A percentile compares a stretch with the other conserved stretches of the same genome.
phyloP scores from a whole-genome alignment of 306 rosid species.

The barrel medic (Medicago truncatula) region MtrunA17r5.0-ANR NC_053045.1:36317501-36318000 shows the following conservation, averaged over 20 bases:
- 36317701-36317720: slow-evolving; percentile 66
- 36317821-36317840: slow-evolving; percentile 61
- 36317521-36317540: slow-evolving; percentile 66
- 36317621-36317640: slow-evolving; percentile 65
- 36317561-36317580: slow-evolving; percentile 53
- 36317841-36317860: slow-evolving; percentile 59
- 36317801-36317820: slow-evolving; percentile 59
- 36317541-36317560: slow-evolving; percentile 65
- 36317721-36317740: slow-evolving; percentile 48
- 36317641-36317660: slow-evolving; percentile 70
- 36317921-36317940: slow-evolving; percentile 63
- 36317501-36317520: slow-evolving; percentile 67
- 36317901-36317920: slow-evolving; percentile 72
- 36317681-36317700: slow-evolving; percentile 62
- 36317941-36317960: slow-evolving; percentile 58
- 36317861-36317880: slow-evolving; percentile 60
- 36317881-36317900: slow-evolving; percentile 51
- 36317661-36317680: slow-evolving; percentile 47
- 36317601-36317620: slow-evolving; percentile 63
- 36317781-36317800: slow-evolving; percentile 59
- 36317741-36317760: slow-evolving; percentile 46
- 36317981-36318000: slow-evolving; percentile 50
- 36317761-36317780: slow-evolving; percentile 63
- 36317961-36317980: slow-evolving; percentile 55
- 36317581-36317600: slow-evolving; percentile 67